phyloP scores from a whole-genome alignment of 495 filamentous ascomycete genomes.

The Aspergillus nidulans region DNA sequence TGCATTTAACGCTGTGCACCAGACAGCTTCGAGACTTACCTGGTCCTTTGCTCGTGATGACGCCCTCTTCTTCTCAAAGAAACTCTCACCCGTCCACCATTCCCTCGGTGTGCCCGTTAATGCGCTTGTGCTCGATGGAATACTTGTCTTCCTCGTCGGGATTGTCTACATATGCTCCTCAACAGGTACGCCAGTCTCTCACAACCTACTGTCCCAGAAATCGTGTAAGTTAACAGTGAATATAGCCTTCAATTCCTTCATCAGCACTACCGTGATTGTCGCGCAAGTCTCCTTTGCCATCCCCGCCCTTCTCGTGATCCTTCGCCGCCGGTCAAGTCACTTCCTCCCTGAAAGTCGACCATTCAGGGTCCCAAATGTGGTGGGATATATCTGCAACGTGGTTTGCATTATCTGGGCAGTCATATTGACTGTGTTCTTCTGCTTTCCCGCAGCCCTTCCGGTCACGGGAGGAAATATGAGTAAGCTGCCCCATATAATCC shows the following conservation, averaged over 20 bases:
- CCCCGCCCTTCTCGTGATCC: constrained; percentile 19
- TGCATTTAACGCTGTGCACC: constrained; percentile 31
- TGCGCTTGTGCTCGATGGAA: constrained; percentile 23
- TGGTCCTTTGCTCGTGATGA: constrained; percentile 44
- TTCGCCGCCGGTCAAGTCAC: constrained; percentile 8
- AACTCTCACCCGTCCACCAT: constrained; percentile 16
- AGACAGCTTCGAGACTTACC: constrained; percentile 39
- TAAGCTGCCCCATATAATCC: too few species aligned
- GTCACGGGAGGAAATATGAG: constrained; percentile 26
- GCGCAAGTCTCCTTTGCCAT: constrained; percentile 27
- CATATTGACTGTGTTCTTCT: constrained; percentile 22
- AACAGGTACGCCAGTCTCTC: constrained; percentile 14
- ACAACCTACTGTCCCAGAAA: not conserved
- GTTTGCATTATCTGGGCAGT: constrained; percentile 16
- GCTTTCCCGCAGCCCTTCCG: constrained; percentile 22
- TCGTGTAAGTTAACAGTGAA: not conserved
- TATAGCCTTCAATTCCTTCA: constrained; percentile 29
- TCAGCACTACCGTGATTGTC: constrained; percentile 23
- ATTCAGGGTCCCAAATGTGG: constrained; percentile 14
- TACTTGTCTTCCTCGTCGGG: constrained; percentile 22
- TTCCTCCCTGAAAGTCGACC: constrained; percentile 15
- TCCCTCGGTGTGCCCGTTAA: constrained; percentile 22
- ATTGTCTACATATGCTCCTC: constrained; percentile 29
- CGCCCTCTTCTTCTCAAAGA: constrained; percentile 24
- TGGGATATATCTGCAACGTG: constrained; percentile 21